Conservation (phyloP, 2,329 filamentous ascomycete species). For the Colletotrichum navitas region DNA sequence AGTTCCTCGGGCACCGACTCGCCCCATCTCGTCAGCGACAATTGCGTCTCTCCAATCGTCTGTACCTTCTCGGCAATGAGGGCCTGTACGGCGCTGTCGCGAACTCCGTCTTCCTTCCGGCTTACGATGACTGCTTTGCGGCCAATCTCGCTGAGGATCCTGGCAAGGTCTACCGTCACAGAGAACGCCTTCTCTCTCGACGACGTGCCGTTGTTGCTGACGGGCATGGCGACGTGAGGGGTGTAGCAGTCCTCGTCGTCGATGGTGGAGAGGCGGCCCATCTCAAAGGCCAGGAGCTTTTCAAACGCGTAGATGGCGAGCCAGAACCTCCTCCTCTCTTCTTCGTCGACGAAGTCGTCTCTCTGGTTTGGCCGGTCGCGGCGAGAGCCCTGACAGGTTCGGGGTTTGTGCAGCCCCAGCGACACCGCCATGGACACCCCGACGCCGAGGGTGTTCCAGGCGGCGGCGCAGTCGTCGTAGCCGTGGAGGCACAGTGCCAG, state of each 20-base stretch:
- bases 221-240: conserved; percentile 10
- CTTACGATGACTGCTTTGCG: conserved; percentile 30
- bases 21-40: conserved; percentile 35
- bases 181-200: conserved; percentile 14
- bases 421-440: conserved; percentile 46
- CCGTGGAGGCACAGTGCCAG: conserved; percentile 41
- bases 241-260: conserved; percentile 34
- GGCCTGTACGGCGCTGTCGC: conserved; percentile 9
- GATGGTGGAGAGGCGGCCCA: conserved; percentile 33
- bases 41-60: conserved; percentile 32
- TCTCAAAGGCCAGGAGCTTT: conserved; percentile 31
- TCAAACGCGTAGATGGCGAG: conserved; percentile 27
- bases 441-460: conserved; percentile 45
- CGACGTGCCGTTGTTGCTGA: not conserved
- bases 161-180: conserved; percentile 21
- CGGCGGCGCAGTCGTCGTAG: conserved; percentile 44
- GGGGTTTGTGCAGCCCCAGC: conserved; percentile 45
- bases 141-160: conserved; percentile 34
- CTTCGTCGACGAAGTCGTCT: conserved; percentile 1
- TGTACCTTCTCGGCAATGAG: conserved; percentile 32
- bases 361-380: not conserved
- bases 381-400: not conserved
- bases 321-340: conserved; percentile 28
- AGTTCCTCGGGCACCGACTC: conserved; percentile 36
- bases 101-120: conserved; percentile 23